These are phyloP conservation scores for Cyclostephanos tholiformis DNA, from an alignment of 108 stramenopile genomes.

Conservation along the genomic window DNA sequence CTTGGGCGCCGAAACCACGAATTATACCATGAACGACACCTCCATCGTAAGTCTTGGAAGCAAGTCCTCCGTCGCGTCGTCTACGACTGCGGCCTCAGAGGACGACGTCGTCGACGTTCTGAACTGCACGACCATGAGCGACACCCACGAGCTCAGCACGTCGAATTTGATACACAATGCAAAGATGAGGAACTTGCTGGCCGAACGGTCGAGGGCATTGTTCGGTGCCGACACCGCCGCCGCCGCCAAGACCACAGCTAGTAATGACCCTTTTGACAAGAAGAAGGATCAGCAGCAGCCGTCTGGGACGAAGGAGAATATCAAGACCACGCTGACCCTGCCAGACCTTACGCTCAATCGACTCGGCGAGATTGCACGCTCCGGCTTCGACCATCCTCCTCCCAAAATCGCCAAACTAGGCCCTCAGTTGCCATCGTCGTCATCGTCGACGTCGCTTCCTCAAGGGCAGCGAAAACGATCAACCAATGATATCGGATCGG, in stretches of 20 bases:
- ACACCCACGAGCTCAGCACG: slow-evolving; percentile 81
- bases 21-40: slow-evolving; percentile 8
- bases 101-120: slow-evolving; percentile 12
- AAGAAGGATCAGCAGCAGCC: neutral
- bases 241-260: neutral
- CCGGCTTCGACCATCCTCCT: slow-evolving; percentile 7
- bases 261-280: neutral
- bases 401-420: neutral
- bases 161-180: slow-evolving; percentile 65
- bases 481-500: neutral
- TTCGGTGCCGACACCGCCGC: slow-evolving; percentile 1
- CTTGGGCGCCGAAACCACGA: neutral
- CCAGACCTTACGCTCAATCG: slow-evolving; percentile 20
- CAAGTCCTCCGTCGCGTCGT: slow-evolving; percentile 13
- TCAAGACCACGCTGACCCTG: slow-evolving; percentile 23
- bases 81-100: neutral
- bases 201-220: slow-evolving; percentile 27
- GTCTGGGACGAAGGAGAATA: neutral
- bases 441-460: neutral
- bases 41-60: slow-evolving; percentile 18
- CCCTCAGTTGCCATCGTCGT: too few species aligned
- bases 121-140: slow-evolving; percentile 56
- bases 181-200: slow-evolving; percentile 37
- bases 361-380: neutral
- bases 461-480: neutral